phyloP scores from a whole-genome alignment of 2,329 filamentous ascomycete genomes.

The Ceratocystis eucalypticola region DNA sequence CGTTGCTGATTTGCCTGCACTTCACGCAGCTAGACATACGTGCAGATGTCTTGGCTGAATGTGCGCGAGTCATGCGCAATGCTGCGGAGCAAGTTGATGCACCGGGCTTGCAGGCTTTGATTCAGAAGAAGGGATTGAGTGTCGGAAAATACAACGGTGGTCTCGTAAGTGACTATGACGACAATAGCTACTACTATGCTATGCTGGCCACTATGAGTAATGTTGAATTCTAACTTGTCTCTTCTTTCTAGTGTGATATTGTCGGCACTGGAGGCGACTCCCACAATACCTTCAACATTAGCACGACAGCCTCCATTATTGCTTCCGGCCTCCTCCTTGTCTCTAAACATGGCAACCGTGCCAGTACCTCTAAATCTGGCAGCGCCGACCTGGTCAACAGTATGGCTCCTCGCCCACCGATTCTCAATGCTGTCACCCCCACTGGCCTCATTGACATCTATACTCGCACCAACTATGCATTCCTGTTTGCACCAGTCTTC shows the following conservation, averaged over 20 bases:
- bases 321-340: conserved; percentile 73
- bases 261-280: conserved; percentile 94
- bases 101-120: conserved; percentile 43
- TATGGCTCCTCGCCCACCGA: conserved; percentile 57
- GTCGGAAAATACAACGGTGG: conserved; percentile 71
- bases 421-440: conserved; percentile 61
- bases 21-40: conserved; percentile 77
- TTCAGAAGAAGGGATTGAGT: conserved; percentile 45
- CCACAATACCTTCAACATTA: conserved; percentile 97
- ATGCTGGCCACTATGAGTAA: too few species aligned
- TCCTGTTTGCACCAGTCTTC: conserved; percentile 91
- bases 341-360: conserved; percentile 91
- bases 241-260: conserved; percentile 58
- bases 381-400: conserved; percentile 80
- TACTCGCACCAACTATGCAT: conserved; percentile 73
- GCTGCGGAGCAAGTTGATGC: conserved; percentile 63
- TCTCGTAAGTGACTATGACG: conserved; percentile 44
- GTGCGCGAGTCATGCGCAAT: conserved; percentile 69
- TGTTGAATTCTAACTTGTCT: not conserved
- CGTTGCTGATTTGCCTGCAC: conserved; percentile 79
- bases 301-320: conserved; percentile 85
- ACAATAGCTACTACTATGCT: not conserved
- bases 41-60: conserved; percentile 74
- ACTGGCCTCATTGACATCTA: conserved; percentile 61
- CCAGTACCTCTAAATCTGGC: conserved; percentile 88